Evolutionary conservation across 352 stramenopile species (phyloP).

Genomic region (Globisporangium barbulae): DNA sequence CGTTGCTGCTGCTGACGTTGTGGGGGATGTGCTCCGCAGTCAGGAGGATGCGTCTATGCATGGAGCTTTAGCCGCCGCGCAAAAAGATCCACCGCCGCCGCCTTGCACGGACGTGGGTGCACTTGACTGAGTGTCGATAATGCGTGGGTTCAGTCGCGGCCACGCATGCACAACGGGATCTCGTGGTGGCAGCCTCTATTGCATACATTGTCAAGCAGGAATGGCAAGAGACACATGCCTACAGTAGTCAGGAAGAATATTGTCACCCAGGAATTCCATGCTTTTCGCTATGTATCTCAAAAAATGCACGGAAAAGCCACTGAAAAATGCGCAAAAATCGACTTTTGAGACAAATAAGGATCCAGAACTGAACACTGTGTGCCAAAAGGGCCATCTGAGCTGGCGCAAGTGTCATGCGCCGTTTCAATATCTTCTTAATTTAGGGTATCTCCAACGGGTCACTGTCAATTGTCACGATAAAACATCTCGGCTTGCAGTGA

Average conservation of each 20-base stretch:
- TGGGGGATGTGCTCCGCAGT: not conserved
- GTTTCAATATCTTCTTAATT: not conserved
- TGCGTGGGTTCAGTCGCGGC: not conserved
- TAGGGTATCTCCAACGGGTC: no score
- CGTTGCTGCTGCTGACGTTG: not conserved
- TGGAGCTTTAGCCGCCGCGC: not conserved
- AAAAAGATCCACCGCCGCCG: not conserved
- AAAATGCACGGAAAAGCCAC: not conserved
- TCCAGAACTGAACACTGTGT: not conserved
- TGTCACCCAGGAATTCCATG: not conserved
- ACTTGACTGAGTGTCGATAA: constrained; percentile 6
- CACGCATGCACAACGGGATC: not conserved
- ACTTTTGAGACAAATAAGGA: constrained; percentile 1
- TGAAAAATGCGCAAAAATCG: not conserved
- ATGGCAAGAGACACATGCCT: no score
- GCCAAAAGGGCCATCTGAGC: not conserved
- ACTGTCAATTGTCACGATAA: no score
- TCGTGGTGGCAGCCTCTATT: no score
- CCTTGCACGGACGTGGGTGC: constrained; percentile 1
- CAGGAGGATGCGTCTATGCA: not conserved
- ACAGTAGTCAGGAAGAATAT: no score
- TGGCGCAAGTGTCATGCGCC: not conserved
- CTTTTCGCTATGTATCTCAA: not conserved
- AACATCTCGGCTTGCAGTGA: no score
- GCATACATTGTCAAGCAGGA: not conserved